Conservation (phyloP, 768 basidiomycete species). For the Cyclocybe cylindracea region DNA sequence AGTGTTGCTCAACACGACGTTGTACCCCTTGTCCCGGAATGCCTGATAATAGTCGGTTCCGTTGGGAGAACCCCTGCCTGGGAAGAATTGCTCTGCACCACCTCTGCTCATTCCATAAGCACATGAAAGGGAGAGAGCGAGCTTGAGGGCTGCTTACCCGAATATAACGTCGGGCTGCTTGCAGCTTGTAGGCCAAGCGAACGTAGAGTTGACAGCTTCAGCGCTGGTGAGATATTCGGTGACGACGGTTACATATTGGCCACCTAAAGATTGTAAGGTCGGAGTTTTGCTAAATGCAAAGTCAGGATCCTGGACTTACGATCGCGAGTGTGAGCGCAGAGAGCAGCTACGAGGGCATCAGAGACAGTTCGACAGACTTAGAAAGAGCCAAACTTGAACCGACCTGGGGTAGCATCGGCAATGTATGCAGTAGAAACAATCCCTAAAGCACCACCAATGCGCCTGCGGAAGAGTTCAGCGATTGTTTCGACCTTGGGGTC, state of each 20-base stretch:
- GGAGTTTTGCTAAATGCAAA: neutral
- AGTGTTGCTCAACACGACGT: slow-evolving; percentile 39
- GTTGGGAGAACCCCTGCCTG: slow-evolving; percentile 36
- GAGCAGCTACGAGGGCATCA: slow-evolving; percentile 26
- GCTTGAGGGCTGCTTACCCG: slow-evolving; percentile 26
- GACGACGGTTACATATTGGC: slow-evolving; percentile 33
- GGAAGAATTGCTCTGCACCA: slow-evolving; percentile 45
- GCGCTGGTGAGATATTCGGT: slow-evolving; percentile 37
- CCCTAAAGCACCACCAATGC: slow-evolving; percentile 40
- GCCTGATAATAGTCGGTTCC: slow-evolving; percentile 43
- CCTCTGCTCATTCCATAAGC: slow-evolving; percentile 26
- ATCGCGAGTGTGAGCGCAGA: slow-evolving; percentile 43
- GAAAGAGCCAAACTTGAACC: slow-evolving; percentile 1
- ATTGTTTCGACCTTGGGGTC: slow-evolving; percentile 48
- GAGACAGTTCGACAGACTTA: neutral
- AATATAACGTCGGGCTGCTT: slow-evolving; percentile 44
- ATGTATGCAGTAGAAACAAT: slow-evolving; percentile 48
- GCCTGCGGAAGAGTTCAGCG: slow-evolving; percentile 43
- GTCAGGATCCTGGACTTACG: slow-evolving; percentile 22
- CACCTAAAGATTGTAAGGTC: slow-evolving; percentile 16
- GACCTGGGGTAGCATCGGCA: slow-evolving; percentile 45
- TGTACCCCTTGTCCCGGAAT: slow-evolving; percentile 39
- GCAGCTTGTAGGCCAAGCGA: slow-evolving; percentile 44
- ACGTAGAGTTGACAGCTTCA: slow-evolving; percentile 28
- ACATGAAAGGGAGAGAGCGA: neutral